Percentiles rank a stretch among this genome's conserved stretches.
These are phyloP conservation scores for Leishmania martiniquensis DNA, from an alignment of 208 protist species.

Conservation along the genomic window DNA sequence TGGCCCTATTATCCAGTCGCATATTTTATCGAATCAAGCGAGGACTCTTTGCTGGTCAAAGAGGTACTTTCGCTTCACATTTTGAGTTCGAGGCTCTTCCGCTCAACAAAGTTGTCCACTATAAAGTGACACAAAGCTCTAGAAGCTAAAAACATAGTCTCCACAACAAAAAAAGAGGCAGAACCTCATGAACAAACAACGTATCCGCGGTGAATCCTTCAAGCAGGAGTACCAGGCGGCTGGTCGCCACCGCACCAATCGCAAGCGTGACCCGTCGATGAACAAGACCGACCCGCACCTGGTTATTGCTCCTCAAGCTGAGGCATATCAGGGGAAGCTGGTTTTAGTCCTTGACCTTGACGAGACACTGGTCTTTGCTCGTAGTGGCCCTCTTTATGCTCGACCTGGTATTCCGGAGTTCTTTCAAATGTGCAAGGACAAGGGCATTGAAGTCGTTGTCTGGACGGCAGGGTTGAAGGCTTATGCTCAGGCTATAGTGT, in stretches of 20 bases:
- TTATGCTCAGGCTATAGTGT: constrained; percentile 93
- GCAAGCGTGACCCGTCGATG: constrained; percentile 92
- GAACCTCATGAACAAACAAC: constrained; percentile 51
- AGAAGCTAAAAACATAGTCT: constrained; percentile 11
- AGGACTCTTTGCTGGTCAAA: neutral
- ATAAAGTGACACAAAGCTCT: neutral
- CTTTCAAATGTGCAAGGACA: constrained; percentile 86
- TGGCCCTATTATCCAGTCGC: neutral
- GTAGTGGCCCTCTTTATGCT: constrained; percentile 86
- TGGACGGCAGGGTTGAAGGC: constrained; percentile 93
- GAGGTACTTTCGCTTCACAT: neutral
- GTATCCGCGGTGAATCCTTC: constrained; percentile 91
- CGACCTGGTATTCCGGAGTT: constrained; percentile 90
- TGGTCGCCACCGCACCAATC: constrained; percentile 55
- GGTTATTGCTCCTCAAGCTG: constrained; percentile 79
- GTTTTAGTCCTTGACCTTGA: constrained; percentile 91
- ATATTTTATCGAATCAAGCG: neutral
- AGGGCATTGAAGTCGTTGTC: constrained; percentile 88
- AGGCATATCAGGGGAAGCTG: constrained; percentile 80
- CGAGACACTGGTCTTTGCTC: constrained; percentile 91
- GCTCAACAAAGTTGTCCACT: neutral
- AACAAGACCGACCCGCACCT: constrained; percentile 78
- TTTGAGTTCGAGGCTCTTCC: neutral
- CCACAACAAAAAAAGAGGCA: constrained; percentile 4
- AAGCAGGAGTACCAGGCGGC: constrained; percentile 93